These are phyloP conservation scores for Leccinum longicurvipes DNA, from an alignment of 768 basidiomycete genomes.

Conservation along the genomic window DNA sequence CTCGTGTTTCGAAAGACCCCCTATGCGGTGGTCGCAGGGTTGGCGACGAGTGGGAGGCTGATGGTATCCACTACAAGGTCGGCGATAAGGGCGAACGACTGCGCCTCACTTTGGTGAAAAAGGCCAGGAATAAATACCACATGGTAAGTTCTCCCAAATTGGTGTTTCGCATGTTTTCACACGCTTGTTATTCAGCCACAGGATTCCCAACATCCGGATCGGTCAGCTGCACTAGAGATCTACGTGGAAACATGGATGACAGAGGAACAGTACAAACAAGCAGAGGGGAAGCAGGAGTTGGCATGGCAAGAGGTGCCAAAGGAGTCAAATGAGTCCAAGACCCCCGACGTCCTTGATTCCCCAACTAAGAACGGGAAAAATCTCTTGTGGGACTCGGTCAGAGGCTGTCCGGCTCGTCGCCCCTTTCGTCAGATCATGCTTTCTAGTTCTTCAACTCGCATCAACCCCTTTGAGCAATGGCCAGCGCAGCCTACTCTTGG, in stretches of 20 bases:
- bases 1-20: conserved; percentile 44
- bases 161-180: conserved; percentile 8
- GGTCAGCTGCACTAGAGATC: conserved; percentile 61
- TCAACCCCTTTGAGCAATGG: conserved; percentile 48
- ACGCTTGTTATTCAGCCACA: conserved; percentile 49
- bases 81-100: conserved; percentile 66
- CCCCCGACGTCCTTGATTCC: conserved; percentile 38
- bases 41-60: conserved; percentile 75
- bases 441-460: conserved; percentile 40
- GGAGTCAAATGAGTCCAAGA: conserved; percentile 41
- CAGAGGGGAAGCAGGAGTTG: conserved; percentile 56
- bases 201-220: conserved; percentile 78
- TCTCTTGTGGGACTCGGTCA: conserved; percentile 66
- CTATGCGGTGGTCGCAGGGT: conserved; percentile 56
- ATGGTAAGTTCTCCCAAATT: conserved; percentile 54
- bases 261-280: conserved; percentile 66
- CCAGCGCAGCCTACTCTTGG: conserved; percentile 35
- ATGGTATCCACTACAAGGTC: conserved; percentile 69
- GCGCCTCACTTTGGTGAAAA: conserved; percentile 69
- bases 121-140: conserved; percentile 61
- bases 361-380: conserved; percentile 54
- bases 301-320: conserved; percentile 65
- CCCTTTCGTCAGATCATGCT: conserved; percentile 48
- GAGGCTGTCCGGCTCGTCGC: conserved; percentile 39
- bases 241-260: conserved; percentile 79